These are phyloP conservation scores for Phylloboletellus chloephorus DNA, from an alignment of 1,284 basidiomycete genomes.

Conservation along the genomic window DNA sequence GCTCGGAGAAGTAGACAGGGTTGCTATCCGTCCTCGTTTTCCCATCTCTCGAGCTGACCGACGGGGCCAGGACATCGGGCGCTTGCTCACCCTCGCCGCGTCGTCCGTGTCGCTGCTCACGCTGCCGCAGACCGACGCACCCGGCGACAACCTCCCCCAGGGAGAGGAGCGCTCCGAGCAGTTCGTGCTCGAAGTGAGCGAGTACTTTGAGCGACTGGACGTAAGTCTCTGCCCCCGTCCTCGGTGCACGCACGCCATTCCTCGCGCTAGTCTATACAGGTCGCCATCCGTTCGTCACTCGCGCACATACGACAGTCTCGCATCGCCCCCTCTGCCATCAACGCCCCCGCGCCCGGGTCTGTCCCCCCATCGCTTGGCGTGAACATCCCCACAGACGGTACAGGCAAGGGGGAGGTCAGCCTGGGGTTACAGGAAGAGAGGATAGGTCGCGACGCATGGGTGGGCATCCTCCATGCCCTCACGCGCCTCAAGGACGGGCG, in stretches of 20 bases:
- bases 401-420: constrained; percentile 31
- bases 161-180: constrained; percentile 78
- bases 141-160: constrained; percentile 61
- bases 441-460: constrained; percentile 71
- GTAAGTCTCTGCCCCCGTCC: constrained; percentile 40
- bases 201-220: constrained; percentile 77
- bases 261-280: constrained; percentile 58
- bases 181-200: constrained; percentile 75
- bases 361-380: constrained; percentile 71
- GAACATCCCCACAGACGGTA: constrained; percentile 52
- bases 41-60: background rate
- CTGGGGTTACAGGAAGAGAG: constrained; percentile 73
- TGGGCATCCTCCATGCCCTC: constrained; percentile 62
- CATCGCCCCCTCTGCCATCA: constrained; percentile 76
- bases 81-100: constrained; percentile 65
- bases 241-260: background rate
- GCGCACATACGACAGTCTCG: constrained; percentile 77
- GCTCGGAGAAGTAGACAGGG: constrained; percentile 78
- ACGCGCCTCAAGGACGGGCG: constrained; percentile 50
- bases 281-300: constrained; percentile 66
- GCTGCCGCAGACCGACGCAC: constrained; percentile 67
- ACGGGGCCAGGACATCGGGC: constrained; percentile 59
- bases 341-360: constrained; percentile 65
- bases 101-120: constrained; percentile 72
- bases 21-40: constrained; percentile 24